Conservation (phyloP, 78 protist genomes). For the Monocercomonoides exilis region DNA sequence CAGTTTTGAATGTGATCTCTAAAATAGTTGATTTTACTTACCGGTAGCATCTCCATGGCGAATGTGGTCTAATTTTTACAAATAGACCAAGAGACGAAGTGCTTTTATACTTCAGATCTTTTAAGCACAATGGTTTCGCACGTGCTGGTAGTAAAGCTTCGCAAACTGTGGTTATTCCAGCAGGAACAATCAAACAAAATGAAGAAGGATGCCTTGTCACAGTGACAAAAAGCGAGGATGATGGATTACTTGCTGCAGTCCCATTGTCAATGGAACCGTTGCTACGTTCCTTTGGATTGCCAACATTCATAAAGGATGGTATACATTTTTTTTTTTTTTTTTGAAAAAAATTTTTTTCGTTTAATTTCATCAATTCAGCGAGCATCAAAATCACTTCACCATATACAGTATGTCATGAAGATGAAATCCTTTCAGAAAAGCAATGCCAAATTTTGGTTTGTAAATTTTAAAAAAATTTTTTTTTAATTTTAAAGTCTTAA, state of each 20-base stretch:
- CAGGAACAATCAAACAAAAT: background rate
- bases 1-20: background rate
- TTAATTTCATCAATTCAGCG: too few relatives aligned
- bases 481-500: too few relatives aligned
- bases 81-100: background rate
- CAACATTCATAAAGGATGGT: background rate
- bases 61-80: background rate
- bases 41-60: background rate
- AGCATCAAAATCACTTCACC: too few relatives aligned
- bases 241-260: background rate
- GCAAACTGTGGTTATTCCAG: background rate
- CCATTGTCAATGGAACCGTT: background rate
- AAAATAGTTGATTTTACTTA: background rate
- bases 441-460: too few relatives aligned
- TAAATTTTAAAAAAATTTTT: too few relatives aligned
- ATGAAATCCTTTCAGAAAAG: too few relatives aligned
- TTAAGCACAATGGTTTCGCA: background rate
- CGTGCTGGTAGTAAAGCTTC: background rate
- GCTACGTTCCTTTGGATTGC: background rate
- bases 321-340: too few relatives aligned
- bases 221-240: too few relatives aligned
- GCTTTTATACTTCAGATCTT: background rate
- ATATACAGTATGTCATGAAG: too few relatives aligned
- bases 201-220: background rate
- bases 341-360: too few relatives aligned